Evolutionary conservation across 1,284 basidiomycete species (phyloP).

Genomic region (Farysia itapuensis): DNA sequence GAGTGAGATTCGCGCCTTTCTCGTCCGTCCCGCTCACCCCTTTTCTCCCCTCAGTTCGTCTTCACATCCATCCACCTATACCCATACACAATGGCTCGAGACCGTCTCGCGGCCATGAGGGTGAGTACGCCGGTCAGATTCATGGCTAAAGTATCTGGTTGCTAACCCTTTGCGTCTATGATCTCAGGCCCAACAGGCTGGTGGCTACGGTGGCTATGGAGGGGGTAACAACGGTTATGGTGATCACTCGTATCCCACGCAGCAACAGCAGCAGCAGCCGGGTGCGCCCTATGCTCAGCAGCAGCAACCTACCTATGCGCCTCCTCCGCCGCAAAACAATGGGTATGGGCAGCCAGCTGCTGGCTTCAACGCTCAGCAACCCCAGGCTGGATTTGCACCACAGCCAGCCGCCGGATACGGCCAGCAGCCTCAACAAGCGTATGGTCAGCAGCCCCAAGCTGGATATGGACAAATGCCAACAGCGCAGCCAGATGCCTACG

Average conservation of each 20-base stretch:
- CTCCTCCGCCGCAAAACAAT: constrained; percentile 15
- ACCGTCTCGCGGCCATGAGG: constrained; percentile 48
- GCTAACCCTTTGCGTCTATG: not conserved
- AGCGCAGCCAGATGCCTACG: constrained; percentile 11
- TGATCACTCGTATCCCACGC: constrained; percentile 57
- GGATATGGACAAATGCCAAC: constrained; percentile 28
- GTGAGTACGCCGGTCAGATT: constrained; percentile 11
- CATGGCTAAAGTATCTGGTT: too few species aligned
- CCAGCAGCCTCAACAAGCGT: not conserved
- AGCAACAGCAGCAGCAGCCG: constrained; percentile 22
- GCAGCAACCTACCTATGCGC: constrained; percentile 4
- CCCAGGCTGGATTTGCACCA: constrained; percentile 1
- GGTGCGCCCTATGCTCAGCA: not conserved
- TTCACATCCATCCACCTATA: not conserved
- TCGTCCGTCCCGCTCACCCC: too few species aligned
- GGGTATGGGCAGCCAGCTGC: constrained; percentile 3
- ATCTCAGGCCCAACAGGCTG: constrained; percentile 41
- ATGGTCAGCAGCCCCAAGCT: not conserved
- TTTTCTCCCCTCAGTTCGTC: not conserved
- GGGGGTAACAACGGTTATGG: constrained; percentile 58
- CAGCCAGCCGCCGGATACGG: constrained; percentile 5
- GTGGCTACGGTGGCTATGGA: constrained; percentile 52
- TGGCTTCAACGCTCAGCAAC: constrained; percentile 2
- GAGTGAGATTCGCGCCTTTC: too few species aligned
- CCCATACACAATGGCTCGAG: constrained; percentile 38